These are phyloP conservation scores for Fusarium phyllophilum DNA, from an alignment of 2,329 filamentous ascomycete species.

Conservation along the genomic window DNA sequence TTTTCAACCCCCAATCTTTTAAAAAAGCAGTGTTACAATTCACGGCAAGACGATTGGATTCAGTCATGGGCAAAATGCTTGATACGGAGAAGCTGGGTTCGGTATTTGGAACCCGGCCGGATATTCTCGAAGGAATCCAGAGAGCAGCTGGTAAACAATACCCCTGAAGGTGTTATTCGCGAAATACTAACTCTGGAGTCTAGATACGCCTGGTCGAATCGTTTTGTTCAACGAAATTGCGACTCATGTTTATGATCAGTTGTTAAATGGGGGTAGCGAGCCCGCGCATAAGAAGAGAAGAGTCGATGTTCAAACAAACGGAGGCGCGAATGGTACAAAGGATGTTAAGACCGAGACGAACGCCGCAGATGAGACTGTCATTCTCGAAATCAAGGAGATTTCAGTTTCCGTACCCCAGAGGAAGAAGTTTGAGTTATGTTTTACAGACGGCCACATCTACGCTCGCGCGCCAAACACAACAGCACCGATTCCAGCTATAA, in stretches of 20 bases:
- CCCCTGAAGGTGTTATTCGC: constrained; percentile 28
- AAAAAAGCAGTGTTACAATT: constrained; percentile 28
- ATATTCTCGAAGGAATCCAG: constrained; percentile 65
- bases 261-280: constrained; percentile 51
- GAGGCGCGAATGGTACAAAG: constrained; percentile 28
- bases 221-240: constrained; percentile 68
- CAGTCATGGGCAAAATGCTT: constrained; percentile 56
- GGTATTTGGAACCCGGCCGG: constrained; percentile 66
- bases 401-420: constrained; percentile 74
- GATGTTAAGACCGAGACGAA: constrained; percentile 44
- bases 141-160: constrained; percentile 60
- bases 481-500: constrained; percentile 62
- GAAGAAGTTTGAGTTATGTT: constrained; percentile 74
- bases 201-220: constrained; percentile 62
- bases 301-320: constrained; percentile 55
- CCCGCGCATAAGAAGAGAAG: constrained; percentile 64
- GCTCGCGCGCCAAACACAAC: constrained; percentile 63
- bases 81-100: constrained; percentile 61
- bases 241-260: constrained; percentile 59
- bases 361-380: constrained; percentile 60
- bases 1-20: constrained; percentile 14
- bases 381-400: constrained; percentile 72
- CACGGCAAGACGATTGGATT: constrained; percentile 17
- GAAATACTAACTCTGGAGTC: constrained; percentile 11
- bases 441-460: constrained; percentile 69